phyloP scores from a whole-genome alignment of 208 protist genomes.

The Borovskyia barvae region DNA sequence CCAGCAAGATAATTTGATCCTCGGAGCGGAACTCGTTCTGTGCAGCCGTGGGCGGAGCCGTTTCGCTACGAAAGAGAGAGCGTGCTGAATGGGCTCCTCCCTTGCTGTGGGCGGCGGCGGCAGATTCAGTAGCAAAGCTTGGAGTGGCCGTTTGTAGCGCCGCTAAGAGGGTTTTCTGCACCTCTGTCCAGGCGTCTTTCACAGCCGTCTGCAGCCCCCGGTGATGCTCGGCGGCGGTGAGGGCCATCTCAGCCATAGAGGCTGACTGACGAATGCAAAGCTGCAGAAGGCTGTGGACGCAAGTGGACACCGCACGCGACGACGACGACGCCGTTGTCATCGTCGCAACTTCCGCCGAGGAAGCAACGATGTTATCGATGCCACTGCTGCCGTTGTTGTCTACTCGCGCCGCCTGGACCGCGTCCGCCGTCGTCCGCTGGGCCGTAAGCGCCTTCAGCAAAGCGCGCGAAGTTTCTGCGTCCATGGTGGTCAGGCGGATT shows the following conservation, averaged over 20 bases:
- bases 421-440: conserved; percentile 12
- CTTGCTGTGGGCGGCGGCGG: too few species aligned
- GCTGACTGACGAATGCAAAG: conserved; percentile 27
- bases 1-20: conserved; percentile 25
- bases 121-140: too few species aligned
- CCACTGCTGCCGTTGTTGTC: background rate
- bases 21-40: conserved; percentile 6
- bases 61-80: too few species aligned
- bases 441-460: conserved; percentile 17
- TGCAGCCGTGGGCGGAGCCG: background rate
- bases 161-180: conserved; percentile 16
- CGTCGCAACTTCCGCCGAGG: background rate
- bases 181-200: conserved; percentile 26
- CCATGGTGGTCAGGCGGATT: conserved; percentile 18
- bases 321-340: background rate
- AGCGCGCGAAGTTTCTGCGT: conserved; percentile 16
- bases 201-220: conserved; percentile 21
- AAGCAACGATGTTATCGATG: too few species aligned
- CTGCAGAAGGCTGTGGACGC: conserved; percentile 22
- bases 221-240: conserved; percentile 17
- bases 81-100: too few species aligned
- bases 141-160: conserved; percentile 23
- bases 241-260: conserved; percentile 16
- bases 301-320: conserved; percentile 14
- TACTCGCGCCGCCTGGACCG: background rate